phyloP scores from a whole-genome alignment of 345 rosid species.

The Murraya koenigii region DNA sequence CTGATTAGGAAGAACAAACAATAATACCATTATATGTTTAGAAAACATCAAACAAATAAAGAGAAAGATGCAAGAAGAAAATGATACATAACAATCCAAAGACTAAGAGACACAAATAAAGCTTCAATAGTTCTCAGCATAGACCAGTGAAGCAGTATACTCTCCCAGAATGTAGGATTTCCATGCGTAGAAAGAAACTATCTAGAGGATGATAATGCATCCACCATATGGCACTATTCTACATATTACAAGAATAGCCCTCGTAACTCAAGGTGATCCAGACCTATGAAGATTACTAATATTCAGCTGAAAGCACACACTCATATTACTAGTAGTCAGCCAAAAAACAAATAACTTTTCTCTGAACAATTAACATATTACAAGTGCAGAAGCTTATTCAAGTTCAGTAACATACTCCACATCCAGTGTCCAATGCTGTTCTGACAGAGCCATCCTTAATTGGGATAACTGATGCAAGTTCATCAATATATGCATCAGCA shows the following conservation, averaged over 20 bases:
- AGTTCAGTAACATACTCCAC: constrained; percentile 60
- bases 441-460: constrained; percentile 85
- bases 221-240: background rate
- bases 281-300: background rate
- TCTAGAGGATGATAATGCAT: background rate
- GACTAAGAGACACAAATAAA: background rate
- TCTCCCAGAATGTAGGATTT: background rate
- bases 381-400: background rate
- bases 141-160: background rate
- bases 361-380: background rate
- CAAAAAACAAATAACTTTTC: background rate
- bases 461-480: constrained; percentile 83
- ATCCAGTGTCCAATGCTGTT: constrained; percentile 96
- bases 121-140: background rate
- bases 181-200: background rate
- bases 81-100: background rate
- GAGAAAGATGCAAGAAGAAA: background rate
- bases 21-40: background rate
- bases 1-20: background rate
- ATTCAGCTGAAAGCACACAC: background rate
- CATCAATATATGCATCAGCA: constrained; percentile 92
- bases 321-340: constrained; percentile 3
- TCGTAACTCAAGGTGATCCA: background rate
- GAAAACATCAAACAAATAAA: background rate
- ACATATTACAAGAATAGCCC: background rate